Evolutionary conservation across 805 yeast genomes (phyloP).

Genomic region (Saccharomycopsis lassenensis): DNA sequence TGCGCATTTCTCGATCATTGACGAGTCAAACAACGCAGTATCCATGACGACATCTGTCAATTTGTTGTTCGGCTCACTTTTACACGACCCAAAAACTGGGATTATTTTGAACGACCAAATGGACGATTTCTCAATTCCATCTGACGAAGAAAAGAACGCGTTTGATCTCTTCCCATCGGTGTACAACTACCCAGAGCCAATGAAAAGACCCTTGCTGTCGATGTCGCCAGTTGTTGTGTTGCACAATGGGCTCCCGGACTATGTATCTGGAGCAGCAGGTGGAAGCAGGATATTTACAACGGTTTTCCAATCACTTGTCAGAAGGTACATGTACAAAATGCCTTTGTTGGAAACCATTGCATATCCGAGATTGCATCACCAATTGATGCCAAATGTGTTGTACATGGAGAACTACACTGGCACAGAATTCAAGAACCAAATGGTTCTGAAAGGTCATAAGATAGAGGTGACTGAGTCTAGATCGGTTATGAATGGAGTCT

Average conservation of each 20-base stretch:
- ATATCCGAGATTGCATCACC: slow-evolving; percentile 82
- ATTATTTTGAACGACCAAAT: slow-evolving; percentile 77
- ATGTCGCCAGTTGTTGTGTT: slow-evolving; percentile 66
- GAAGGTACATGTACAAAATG: slow-evolving; percentile 48
- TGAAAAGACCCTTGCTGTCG: slow-evolving; percentile 76
- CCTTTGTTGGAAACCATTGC: slow-evolving; percentile 60
- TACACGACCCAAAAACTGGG: slow-evolving; percentile 77
- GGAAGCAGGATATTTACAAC: slow-evolving; percentile 82
- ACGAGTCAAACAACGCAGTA: slow-evolving; percentile 64
- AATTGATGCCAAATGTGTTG: slow-evolving; percentile 61
- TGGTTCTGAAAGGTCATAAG: slow-evolving; percentile 39
- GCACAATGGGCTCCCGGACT: slow-evolving; percentile 40
- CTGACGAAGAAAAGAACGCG: slow-evolving; percentile 46
- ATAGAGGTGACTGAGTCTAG: slow-evolving; percentile 33
- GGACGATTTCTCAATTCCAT: slow-evolving; percentile 86
- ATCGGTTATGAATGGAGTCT: slow-evolving; percentile 50
- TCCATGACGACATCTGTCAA: slow-evolving; percentile 85
- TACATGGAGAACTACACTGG: slow-evolving; percentile 50
- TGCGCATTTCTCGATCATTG: slow-evolving; percentile 75
- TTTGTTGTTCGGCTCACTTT: slow-evolving; percentile 68
- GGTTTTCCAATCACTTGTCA: slow-evolving; percentile 66
- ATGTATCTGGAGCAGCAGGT: slow-evolving; percentile 88
- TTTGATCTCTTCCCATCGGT: slow-evolving; percentile 75
- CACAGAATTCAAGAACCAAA: slow-evolving; percentile 26
- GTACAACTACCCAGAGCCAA: slow-evolving; percentile 66